Base-by-base conservation (phyloP, 2,329 filamentous ascomycete species). In the Ceratocystis eucalypticola region DNA sequence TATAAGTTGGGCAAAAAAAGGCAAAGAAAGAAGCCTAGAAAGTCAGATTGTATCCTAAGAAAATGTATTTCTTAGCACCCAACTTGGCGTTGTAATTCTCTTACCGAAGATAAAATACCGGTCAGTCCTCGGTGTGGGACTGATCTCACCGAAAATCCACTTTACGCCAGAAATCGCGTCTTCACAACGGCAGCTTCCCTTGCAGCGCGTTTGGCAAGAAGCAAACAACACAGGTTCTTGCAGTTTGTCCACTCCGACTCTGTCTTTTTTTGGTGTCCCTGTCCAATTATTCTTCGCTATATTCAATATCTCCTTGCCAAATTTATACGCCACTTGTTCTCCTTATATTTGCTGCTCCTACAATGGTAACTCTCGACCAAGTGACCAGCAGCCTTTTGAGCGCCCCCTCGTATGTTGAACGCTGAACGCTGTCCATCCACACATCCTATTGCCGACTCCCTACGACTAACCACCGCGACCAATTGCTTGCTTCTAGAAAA, bases 311-410 rank as follows among this genome's bases (percentile, higher is more conserved):
- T 50, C 8, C 22, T 50, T 25, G n/a, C 22, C 20, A 50, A 0
- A 20, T 25, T 50, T 8, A 50, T 50, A 50, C 48, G 22, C 48
- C 20, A 20, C 48, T 20, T 22, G 17, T n/a, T 22, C 7, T 20
- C 41, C 15, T 22, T 22, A 6, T 25, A 20, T 30, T 55, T 70
- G 71, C 66, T 25, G 53, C 25, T 28, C 8, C 53, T 57, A 28
- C 17, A 37, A 76, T 76, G 75, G 74, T 75, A 41, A 68, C 70
- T 41, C 72, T 76, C 65, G 71, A 76, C 62, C 72, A 76, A 48
- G 71, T 73, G 48, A 62, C 71, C 28, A 74, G 70, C 65, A 74
- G 72, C 61, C 71, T 77, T 41, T 72, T 76, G 65, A 72, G 74
- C 64, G 71, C 71, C 22, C 72, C 75, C 59, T 72, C 71, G 75